These are phyloP conservation scores for Xylaria bambusicola DNA, from an alignment of 495 filamentous ascomycete genomes.

Conservation along the genomic window DNA sequence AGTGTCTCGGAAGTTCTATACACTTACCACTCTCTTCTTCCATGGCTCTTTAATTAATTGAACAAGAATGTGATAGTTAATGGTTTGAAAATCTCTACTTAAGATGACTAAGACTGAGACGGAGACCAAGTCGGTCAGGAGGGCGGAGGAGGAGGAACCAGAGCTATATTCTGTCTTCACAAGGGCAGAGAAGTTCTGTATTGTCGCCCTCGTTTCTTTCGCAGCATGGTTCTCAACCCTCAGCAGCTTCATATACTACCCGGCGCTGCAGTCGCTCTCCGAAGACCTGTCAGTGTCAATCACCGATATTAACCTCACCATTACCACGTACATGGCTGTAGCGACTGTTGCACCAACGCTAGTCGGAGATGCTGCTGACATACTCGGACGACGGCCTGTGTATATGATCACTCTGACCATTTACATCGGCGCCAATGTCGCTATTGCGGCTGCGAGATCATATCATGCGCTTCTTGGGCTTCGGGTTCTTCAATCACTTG, in stretches of 20 bases:
- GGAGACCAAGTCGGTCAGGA: too few species aligned
- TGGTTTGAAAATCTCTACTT: too few species aligned
- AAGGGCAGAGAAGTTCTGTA: too few species aligned
- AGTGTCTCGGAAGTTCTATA: too few species aligned
- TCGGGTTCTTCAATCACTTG: constrained; percentile 49
- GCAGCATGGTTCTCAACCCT: too few species aligned
- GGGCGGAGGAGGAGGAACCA: too few species aligned
- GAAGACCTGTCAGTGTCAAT: constrained; percentile 47
- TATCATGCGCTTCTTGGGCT: constrained; percentile 51
- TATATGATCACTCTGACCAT: constrained; percentile 51
- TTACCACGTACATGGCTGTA: constrained; percentile 51
- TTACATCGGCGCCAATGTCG: constrained; percentile 51
- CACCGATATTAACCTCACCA: constrained; percentile 53
- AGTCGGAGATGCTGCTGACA: constrained; percentile 52
- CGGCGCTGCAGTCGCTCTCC: constrained; percentile 52
- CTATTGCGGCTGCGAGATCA: constrained; percentile 42
- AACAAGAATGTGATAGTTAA: too few species aligned
- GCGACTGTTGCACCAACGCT: constrained; percentile 53
- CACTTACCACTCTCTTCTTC: too few species aligned
- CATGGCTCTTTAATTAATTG: too few species aligned
- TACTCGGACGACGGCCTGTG: constrained; percentile 47
- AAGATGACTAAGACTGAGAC: too few species aligned
- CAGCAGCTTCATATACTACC: constrained; percentile 57
- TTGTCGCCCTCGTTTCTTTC: too few species aligned
- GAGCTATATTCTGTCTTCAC: too few species aligned